Evolutionary conservation across 345 rosid species (phyloP).

Genomic region (Gossypium bickii): DNA sequence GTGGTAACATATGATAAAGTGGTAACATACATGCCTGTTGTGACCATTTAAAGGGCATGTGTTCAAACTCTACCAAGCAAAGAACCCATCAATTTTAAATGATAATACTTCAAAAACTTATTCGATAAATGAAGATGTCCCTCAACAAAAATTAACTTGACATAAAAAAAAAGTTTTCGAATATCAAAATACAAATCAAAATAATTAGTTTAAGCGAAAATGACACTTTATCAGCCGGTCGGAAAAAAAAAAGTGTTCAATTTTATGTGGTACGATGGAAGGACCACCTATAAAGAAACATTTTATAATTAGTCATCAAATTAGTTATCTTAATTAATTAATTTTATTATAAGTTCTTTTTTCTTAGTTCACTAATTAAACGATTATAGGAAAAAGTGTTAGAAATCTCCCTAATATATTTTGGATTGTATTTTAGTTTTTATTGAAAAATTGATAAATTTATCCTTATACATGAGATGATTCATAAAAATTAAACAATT

Average conservation of each 20-base stretch:
- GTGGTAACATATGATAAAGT: no score
- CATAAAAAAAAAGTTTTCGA: no score
- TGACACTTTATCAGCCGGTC: not conserved
- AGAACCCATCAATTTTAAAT: no score
- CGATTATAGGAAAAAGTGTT: not conserved
- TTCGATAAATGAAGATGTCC: rapidly evolving
- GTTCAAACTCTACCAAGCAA: no score
- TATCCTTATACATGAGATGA: rapidly evolving
- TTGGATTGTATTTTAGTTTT: no score
- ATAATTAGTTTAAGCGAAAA: not conserved
- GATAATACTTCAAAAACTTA: no score
- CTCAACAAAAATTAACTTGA: no score
- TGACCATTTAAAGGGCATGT: no score
- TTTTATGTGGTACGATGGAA: not conserved
- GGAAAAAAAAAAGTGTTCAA: not conserved
- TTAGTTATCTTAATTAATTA: not conserved
- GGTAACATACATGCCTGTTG: no score
- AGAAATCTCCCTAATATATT: not conserved
- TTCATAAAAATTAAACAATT: no score
- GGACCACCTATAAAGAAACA: constrained; percentile 3
- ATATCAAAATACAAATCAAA: no score
- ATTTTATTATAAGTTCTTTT: not conserved
- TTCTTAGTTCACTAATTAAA: not conserved
- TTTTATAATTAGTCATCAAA: not conserved
- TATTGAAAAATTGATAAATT: no score